Conservation (phyloP, 371 early-diverging fungal genomes). For the Neoconidiobolus thromboides region DNA sequence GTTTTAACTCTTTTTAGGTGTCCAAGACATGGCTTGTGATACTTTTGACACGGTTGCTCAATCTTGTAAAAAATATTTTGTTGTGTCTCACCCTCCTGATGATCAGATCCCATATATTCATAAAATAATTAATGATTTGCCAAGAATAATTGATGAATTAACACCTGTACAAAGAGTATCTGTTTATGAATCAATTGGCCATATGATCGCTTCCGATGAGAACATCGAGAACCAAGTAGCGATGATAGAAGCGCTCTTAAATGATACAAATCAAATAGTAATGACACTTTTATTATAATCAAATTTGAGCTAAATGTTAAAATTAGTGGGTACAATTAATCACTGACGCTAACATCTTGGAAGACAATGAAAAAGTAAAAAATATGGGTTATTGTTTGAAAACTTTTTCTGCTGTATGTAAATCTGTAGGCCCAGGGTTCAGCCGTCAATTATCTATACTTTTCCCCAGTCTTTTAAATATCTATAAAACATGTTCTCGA, state of each 20-base stretch:
- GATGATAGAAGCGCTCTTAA: constrained; percentile 70
- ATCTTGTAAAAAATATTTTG: constrained; percentile 91
- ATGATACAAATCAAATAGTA: constrained; percentile 64
- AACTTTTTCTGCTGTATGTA: constrained; percentile 82
- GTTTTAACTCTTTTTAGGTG: constrained; percentile 28
- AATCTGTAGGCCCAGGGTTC: constrained; percentile 72
- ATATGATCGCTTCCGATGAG: constrained; percentile 83
- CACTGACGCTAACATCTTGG: constrained; percentile 45
- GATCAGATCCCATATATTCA: constrained; percentile 70
- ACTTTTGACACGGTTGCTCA: constrained; percentile 97
- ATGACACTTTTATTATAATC: constrained; percentile 7
- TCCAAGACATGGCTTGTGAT: constrained; percentile 99
- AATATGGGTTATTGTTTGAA: constrained; percentile 79
- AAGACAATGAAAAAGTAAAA: constrained; percentile 65
- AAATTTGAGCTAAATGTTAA: not conserved
- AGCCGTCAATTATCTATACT: constrained; percentile 66
- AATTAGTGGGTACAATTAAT: constrained; percentile 63
- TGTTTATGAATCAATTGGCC: constrained; percentile 92
- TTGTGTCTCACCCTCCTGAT: constrained; percentile 55
- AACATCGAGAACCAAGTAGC: constrained; percentile 48
- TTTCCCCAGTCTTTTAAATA: constrained; percentile 69
- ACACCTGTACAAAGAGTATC: constrained; percentile 82
- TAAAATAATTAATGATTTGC: constrained; percentile 65
- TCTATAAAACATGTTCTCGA: constrained; percentile 73
- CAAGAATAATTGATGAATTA: constrained; percentile 68